Conservation (phyloP, 2,329 filamentous ascomycete genomes). For the Cladophialophora chaetospira region DNA sequence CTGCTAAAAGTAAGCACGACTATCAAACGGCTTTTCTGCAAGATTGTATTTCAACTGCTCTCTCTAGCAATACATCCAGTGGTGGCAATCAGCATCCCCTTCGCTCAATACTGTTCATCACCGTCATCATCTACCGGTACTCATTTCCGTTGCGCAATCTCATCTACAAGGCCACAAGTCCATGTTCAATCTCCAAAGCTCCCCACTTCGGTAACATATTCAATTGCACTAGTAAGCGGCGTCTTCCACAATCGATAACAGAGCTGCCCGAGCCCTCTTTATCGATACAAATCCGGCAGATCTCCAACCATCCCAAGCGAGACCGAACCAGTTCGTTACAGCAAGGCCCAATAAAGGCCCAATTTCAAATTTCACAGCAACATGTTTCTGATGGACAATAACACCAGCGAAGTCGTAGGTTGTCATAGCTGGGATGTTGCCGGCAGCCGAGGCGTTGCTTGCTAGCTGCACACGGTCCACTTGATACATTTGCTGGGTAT, state of each 20-base stretch:
- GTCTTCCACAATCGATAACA: conserved; percentile 1
- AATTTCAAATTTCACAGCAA: neutral
- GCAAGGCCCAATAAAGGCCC: no score
- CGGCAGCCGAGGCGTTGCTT: neutral
- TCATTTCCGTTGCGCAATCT: neutral
- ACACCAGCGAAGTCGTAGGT: neutral
- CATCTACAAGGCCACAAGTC: neutral
- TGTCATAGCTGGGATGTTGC: neutral
- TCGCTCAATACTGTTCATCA: neutral
- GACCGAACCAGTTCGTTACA: no score
- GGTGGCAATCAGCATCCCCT: neutral
- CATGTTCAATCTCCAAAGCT: neutral
- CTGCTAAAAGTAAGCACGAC: neutral
- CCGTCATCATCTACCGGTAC: neutral
- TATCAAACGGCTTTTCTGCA: neutral
- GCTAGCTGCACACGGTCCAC: neutral
- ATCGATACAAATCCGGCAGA: neutral
- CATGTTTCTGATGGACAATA: conserved; percentile 6
- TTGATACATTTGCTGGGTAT: neutral
- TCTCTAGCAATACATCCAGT: neutral
- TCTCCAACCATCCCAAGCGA: neutral
- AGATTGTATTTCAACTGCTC: neutral
- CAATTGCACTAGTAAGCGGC: neutral
- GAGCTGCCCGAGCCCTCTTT: neutral
- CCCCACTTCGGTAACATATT: neutral